Percentiles rank a stretch among this genome's conserved stretches.
Conservation (phyloP, 352 stramenopile genomes). For the Phytophthora hybrid region DNA sequence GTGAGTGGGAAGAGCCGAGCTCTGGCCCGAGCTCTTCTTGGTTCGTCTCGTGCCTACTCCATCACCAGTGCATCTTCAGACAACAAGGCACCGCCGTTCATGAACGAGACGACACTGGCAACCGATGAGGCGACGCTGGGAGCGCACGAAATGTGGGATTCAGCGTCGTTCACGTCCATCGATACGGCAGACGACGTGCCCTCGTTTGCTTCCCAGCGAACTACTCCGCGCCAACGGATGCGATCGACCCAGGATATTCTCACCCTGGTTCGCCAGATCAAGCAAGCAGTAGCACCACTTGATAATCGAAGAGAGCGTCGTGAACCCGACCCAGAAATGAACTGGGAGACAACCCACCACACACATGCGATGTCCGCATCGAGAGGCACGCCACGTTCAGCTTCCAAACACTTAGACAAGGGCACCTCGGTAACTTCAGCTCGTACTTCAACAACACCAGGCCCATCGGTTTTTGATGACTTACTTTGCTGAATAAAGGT, state of each 20-base stretch:
- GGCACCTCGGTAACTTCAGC: neutral
- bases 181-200: slow-evolving; percentile 43
- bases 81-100: slow-evolving; percentile 33
- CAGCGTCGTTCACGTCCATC: slow-evolving; percentile 43
- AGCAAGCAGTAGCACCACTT: slow-evolving; percentile 34
- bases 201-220: slow-evolving; percentile 15
- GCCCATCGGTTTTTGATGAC: slow-evolving; percentile 36
- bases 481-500: slow-evolving; percentile 30
- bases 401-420: slow-evolving; percentile 6
- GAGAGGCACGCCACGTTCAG: slow-evolving; percentile 5
- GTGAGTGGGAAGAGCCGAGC: slow-evolving; percentile 38
- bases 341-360: slow-evolving; percentile 24
- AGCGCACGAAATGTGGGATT: slow-evolving; percentile 50
- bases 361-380: neutral
- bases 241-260: slow-evolving; percentile 50
- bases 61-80: slow-evolving; percentile 20
- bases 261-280: slow-evolving; percentile 49
- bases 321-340: slow-evolving; percentile 40
- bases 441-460: neutral
- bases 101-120: slow-evolving; percentile 33
- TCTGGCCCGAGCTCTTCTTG: slow-evolving; percentile 34
- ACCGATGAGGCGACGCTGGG: slow-evolving; percentile 50
- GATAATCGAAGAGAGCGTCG: slow-evolving; percentile 8
- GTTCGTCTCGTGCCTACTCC: slow-evolving; percentile 27
- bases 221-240: slow-evolving; percentile 30